A percentile compares a stretch with the other conserved stretches of the same genome.
Conservation (phyloP, 768 basidiomycete genomes). For the Mycena pura region DNA sequence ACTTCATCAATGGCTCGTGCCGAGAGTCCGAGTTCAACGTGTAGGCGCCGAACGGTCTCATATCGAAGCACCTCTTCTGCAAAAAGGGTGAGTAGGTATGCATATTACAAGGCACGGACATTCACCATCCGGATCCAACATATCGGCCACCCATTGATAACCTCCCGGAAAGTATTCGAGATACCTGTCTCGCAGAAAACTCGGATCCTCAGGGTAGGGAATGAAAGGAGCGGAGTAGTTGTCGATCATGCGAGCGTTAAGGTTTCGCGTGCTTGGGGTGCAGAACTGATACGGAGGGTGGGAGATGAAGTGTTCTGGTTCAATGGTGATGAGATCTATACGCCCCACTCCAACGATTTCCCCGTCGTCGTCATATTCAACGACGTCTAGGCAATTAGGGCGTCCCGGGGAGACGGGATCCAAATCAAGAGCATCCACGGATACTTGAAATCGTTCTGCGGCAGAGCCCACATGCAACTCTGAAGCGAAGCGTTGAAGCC, state of each 20-base stretch:
- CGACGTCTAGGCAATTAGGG: background rate
- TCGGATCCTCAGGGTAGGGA: background rate
- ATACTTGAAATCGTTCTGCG: no score
- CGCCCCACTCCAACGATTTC: background rate
- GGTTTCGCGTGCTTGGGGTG: background rate
- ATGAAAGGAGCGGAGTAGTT: background rate
- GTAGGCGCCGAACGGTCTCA: conserved; percentile 51
- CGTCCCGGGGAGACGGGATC: no score
- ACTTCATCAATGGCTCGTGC: conserved; percentile 44
- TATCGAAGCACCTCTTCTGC: conserved; percentile 57
- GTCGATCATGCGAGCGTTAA: background rate
- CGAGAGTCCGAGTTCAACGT: conserved; percentile 35
- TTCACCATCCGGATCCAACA: background rate
- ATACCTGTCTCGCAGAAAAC: background rate
- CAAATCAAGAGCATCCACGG: no score
- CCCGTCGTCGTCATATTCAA: background rate
- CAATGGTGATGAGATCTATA: background rate
- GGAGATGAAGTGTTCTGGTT: background rate
- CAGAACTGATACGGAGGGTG: background rate
- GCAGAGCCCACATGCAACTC: no score
- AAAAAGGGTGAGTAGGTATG: background rate
- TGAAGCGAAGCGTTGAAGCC: no score
- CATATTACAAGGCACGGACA: background rate
- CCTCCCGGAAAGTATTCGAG: background rate
- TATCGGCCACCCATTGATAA: background rate